phyloP scores from a whole-genome alignment of 345 rosid genomes.

The Mangifera indica region DNA sequence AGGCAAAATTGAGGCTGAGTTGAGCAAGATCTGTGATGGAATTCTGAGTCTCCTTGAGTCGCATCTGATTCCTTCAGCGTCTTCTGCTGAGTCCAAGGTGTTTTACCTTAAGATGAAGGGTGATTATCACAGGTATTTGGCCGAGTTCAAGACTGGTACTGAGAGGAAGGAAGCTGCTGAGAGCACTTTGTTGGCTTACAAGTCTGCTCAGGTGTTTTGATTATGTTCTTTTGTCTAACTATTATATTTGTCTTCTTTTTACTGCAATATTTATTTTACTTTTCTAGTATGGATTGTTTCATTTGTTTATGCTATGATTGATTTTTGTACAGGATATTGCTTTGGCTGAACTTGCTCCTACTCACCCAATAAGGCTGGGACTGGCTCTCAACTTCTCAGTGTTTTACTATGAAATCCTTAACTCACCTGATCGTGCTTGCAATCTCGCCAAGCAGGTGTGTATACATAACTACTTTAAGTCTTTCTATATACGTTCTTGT shows the following conservation, averaged over 20 bases:
- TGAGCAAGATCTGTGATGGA: too few species aligned
- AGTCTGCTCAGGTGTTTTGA: too few species aligned
- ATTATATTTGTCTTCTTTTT: not conserved
- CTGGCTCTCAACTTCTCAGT: conserved; percentile 99
- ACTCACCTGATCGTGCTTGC: conserved; percentile 97
- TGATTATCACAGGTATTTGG: too few species aligned
- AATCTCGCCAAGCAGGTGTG: conserved; percentile 89
- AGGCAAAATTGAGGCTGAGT: too few species aligned
- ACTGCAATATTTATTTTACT: not conserved
- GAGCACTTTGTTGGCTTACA: too few species aligned
- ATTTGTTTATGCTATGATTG: not conserved
- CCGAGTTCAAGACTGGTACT: too few species aligned
- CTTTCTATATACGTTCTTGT: not conserved
- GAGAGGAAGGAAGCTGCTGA: too few species aligned
- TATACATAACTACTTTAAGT: conserved; percentile 3
- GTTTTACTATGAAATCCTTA: conserved; percentile 95
- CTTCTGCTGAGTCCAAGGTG: too few species aligned
- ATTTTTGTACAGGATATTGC: conserved; percentile 77
- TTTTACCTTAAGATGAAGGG: too few species aligned
- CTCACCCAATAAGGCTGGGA: conserved; percentile 95
- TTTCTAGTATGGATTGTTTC: not conserved
- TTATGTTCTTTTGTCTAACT: too few species aligned
- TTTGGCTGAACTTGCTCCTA: conserved; percentile 78
- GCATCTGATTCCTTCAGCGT: too few species aligned
- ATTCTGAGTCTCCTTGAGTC: too few species aligned